Conservation (phyloP, 306 rosid genomes). For the Cucumis cinereus region DNA sequence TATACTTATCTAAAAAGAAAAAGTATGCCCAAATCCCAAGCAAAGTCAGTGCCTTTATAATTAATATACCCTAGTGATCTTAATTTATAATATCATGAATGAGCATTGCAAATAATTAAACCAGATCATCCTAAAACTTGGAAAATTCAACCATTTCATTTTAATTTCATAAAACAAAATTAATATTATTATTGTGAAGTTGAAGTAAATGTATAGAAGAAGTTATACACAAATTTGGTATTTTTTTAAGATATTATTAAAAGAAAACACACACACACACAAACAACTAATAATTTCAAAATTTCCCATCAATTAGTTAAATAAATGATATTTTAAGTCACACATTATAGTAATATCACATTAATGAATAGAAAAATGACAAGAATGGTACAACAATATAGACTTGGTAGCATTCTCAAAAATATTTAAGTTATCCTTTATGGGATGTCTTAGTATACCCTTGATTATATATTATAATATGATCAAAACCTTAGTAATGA, state of each 20-base stretch:
- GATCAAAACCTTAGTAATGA: background rate
- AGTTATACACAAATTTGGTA: background rate
- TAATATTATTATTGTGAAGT: background rate
- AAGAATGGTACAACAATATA: background rate
- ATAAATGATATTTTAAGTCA: background rate
- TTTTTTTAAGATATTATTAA: background rate
- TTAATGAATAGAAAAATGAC: background rate
- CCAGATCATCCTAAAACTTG: background rate
- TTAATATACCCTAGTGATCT: background rate
- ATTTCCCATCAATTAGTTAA: background rate
- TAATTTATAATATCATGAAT: background rate
- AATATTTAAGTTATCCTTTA: background rate
- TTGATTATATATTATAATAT: background rate
- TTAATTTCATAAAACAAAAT: background rate
- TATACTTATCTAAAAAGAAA: background rate
- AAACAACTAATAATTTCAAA: background rate
- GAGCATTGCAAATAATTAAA: background rate
- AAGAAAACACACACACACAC: background rate
- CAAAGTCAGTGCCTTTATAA: background rate
- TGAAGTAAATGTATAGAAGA: background rate
- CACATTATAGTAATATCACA: background rate
- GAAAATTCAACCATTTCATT: background rate
- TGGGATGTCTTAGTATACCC: background rate
- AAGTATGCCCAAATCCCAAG: background rate
- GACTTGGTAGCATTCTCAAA: background rate